Evolutionary conservation across 192 early-diverging fungal species (phyloP).

Genomic region (Linnemannia hyalina): DNA sequence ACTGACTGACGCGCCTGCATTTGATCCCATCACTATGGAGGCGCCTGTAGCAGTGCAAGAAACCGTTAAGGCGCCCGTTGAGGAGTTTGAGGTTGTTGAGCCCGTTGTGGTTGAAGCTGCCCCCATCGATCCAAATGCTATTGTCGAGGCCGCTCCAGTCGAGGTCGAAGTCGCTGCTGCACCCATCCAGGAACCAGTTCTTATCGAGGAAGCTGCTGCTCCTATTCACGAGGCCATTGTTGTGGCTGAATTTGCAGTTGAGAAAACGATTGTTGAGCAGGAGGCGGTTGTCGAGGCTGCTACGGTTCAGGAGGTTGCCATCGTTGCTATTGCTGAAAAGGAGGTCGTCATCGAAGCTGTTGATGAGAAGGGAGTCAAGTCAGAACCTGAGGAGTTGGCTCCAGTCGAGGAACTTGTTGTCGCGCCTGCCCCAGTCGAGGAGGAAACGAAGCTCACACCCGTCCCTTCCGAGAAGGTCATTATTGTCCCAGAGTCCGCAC

Average conservation of each 20-base stretch:
- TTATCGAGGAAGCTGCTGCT: neutral
- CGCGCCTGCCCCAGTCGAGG: neutral
- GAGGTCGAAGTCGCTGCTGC: neutral
- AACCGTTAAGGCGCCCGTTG: neutral
- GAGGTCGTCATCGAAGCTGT: neutral
- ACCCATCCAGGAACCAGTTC: neutral
- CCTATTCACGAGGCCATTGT: neutral
- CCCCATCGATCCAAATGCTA: neutral
- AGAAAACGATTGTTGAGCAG: neutral
- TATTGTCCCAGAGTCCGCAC: neutral
- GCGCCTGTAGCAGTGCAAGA: neutral
- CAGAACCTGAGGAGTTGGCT: neutral
- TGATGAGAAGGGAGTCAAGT: neutral
- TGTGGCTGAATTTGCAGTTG: neutral
- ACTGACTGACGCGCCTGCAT: neutral
- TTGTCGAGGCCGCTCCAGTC: neutral
- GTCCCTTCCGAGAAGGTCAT: neutral
- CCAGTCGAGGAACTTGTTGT: neutral
- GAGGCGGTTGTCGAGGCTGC: neutral
- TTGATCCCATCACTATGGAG: neutral
- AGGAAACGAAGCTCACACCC: neutral
- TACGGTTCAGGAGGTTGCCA: neutral
- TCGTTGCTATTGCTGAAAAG: neutral
- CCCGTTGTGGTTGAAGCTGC: neutral
- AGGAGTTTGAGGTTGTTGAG: neutral